These are phyloP conservation scores for Neofusicoccum parvum DNA, from an alignment of 2,329 filamentous ascomycete genomes.

Conservation along the genomic window DNA sequence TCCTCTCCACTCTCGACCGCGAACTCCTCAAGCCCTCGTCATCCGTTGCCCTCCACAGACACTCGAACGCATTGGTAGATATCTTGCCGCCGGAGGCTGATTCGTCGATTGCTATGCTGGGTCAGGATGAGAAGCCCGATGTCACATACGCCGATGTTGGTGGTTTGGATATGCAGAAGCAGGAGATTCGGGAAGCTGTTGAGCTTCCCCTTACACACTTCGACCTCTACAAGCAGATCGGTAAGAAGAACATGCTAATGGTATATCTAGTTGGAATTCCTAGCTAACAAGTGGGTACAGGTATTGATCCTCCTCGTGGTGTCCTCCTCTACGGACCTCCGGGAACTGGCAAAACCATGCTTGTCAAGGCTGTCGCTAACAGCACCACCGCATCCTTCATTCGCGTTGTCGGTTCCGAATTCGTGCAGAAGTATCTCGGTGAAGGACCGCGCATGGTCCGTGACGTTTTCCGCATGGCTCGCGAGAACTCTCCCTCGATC, in stretches of 20 bases:
- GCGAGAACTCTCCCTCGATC: slow-evolving; percentile 96
- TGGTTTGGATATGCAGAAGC: slow-evolving; percentile 99
- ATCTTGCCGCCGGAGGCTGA: slow-evolving; percentile 98
- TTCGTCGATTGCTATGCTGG: slow-evolving; percentile 98
- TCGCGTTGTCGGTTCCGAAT: slow-evolving; percentile 95
- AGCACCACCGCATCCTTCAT: slow-evolving; percentile 98
- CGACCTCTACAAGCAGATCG: slow-evolving; percentile 98
- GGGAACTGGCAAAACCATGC: slow-evolving; percentile 94
- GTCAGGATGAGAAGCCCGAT: slow-evolving; percentile 94
- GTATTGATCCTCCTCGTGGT: slow-evolving; percentile 93
- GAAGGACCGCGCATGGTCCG: slow-evolving; percentile 98
- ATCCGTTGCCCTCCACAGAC: slow-evolving; percentile 93
- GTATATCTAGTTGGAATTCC: neutral
- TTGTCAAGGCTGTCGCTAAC: slow-evolving; percentile 98
- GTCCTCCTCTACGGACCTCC: slow-evolving; percentile 95
- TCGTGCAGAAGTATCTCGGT: slow-evolving; percentile 97
- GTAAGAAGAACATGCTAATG: slow-evolving; percentile 42
- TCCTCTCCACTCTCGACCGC: slow-evolving; percentile 96
- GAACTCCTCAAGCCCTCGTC: slow-evolving; percentile 98
- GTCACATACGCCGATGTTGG: slow-evolving; percentile 97
- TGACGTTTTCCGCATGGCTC: slow-evolving; percentile 98
- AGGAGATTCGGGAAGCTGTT: slow-evolving; percentile 97
- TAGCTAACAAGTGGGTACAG: slow-evolving; percentile 31
- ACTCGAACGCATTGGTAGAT: slow-evolving; percentile 97
- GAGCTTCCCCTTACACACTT: slow-evolving; percentile 97